These are phyloP conservation scores for Penicillium cataractarum DNA, from an alignment of 495 filamentous ascomycete species.

Conservation along the genomic window DNA sequence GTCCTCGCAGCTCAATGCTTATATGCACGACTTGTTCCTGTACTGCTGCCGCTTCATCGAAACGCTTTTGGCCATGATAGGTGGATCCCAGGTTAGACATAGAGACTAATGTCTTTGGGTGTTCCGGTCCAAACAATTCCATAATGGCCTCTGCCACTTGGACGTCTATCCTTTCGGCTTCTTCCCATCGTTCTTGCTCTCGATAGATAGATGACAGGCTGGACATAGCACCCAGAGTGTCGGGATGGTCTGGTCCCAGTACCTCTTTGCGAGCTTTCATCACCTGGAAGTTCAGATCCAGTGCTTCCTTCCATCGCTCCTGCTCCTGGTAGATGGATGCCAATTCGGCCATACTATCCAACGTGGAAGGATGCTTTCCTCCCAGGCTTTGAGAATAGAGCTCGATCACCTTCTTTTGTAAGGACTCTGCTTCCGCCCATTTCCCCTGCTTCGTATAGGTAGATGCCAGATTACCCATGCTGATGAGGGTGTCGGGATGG, in stretches of 20 bases:
- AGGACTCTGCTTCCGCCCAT: neutral
- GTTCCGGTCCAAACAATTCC: neutral
- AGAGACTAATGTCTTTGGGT: neutral
- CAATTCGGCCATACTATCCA: neutral
- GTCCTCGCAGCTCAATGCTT: neutral
- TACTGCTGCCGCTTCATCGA: neutral
- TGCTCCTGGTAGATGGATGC: neutral
- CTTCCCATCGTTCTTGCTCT: neutral
- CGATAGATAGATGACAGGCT: neutral
- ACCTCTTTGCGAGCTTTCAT: neutral
- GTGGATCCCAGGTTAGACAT: neutral
- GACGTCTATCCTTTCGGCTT: neutral
- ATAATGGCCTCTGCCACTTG: neutral
- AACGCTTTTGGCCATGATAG: neutral
- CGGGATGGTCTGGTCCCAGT: neutral
- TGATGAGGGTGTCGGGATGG: neutral
- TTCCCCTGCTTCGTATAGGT: neutral
- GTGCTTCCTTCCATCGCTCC: neutral
- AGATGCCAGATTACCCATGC: neutral
- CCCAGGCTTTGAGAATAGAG: neutral
- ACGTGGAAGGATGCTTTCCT: neutral
- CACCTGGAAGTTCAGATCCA: neutral
- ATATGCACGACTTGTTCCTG: neutral
- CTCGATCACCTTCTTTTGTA: neutral
- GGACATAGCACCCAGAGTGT: neutral